Evolutionary conservation across 768 basidiomycete genomes (phyloP).

Genomic region (Lactarius evosmus): DNA sequence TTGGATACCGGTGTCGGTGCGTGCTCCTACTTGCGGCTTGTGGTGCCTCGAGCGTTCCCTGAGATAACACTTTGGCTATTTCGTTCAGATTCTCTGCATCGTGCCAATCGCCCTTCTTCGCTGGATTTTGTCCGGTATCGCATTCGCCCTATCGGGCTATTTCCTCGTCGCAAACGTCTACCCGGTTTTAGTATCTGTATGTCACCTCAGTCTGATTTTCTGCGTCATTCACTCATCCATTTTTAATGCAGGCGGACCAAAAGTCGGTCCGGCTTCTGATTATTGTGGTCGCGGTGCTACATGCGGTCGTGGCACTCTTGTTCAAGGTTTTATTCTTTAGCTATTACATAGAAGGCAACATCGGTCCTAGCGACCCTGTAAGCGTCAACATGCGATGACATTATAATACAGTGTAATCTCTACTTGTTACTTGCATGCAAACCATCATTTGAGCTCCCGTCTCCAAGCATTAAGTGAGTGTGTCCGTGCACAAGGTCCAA

Average conservation of each 20-base stretch:
- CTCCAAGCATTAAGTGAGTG: slow-evolving; percentile 1
- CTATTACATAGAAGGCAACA: slow-evolving; percentile 47
- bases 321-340: slow-evolving; percentile 81
- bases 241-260: slow-evolving; percentile 63
- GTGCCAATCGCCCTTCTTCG: slow-evolving; percentile 80
- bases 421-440: background rate
- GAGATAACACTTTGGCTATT: background rate
- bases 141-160: slow-evolving; percentile 78
- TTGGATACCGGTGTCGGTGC: slow-evolving; percentile 84
- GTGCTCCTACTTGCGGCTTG: slow-evolving; percentile 31
- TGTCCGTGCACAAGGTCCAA: slow-evolving; percentile 9
- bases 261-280: slow-evolving; percentile 84
- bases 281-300: slow-evolving; percentile 67
- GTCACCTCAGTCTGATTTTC: slow-evolving; percentile 32
- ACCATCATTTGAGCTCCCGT: background rate
- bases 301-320: slow-evolving; percentile 75
- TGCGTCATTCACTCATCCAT: background rate
- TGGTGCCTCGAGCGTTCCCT: background rate
- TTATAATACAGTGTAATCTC: background rate
- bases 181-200: slow-evolving; percentile 79
- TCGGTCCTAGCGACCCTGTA: slow-evolving; percentile 38
- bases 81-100: slow-evolving; percentile 72
- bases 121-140: slow-evolving; percentile 73
- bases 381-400: slow-evolving; percentile 4
- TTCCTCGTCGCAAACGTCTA: slow-evolving; percentile 86